Conservation (phyloP, 371 early-diverging fungal species). For the Smittium culicis region DNA sequence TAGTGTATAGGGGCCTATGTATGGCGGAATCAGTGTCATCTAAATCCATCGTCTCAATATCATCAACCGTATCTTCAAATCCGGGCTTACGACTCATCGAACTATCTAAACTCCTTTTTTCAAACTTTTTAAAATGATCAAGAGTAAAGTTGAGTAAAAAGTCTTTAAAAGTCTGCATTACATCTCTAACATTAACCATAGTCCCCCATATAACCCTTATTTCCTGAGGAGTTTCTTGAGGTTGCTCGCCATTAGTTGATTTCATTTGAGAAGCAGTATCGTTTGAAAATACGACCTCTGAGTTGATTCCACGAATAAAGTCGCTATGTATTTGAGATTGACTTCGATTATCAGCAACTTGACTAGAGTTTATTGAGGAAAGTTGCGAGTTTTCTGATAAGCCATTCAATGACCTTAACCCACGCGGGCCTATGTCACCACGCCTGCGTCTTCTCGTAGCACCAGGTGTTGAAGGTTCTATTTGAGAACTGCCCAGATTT, state of each 20-base stretch:
- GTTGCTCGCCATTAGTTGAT: not conserved
- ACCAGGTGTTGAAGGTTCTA: too few relatives aligned
- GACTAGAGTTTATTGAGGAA: slow-evolving; percentile 14
- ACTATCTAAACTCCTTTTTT: too few relatives aligned
- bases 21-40: too few relatives aligned
- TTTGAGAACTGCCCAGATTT: too few relatives aligned
- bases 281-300: slow-evolving; percentile 22
- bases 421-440: too few relatives aligned
- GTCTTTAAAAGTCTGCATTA: slow-evolving; percentile 73
- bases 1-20: slow-evolving; percentile 23
- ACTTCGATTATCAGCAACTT: slow-evolving; percentile 7
- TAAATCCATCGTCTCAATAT: too few relatives aligned
- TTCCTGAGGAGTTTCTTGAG: slow-evolving; percentile 13
- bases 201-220: slow-evolving; percentile 96
- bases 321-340: slow-evolving; percentile 14
- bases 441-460: too few relatives aligned
- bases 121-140: too few relatives aligned
- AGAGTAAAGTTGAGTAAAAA: slow-evolving; percentile 72
- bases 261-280: slow-evolving; percentile 10
- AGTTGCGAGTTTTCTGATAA: slow-evolving; percentile 24
- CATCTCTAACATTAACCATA: slow-evolving; percentile 85
- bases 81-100: too few relatives aligned
- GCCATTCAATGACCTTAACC: too few relatives aligned
- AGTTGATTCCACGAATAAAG: slow-evolving; percentile 23
- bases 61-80: too few relatives aligned